Evolutionary conservation across 1,139 yeast species (phyloP).

Genomic region (Saccharomycopsis crataegensis): DNA sequence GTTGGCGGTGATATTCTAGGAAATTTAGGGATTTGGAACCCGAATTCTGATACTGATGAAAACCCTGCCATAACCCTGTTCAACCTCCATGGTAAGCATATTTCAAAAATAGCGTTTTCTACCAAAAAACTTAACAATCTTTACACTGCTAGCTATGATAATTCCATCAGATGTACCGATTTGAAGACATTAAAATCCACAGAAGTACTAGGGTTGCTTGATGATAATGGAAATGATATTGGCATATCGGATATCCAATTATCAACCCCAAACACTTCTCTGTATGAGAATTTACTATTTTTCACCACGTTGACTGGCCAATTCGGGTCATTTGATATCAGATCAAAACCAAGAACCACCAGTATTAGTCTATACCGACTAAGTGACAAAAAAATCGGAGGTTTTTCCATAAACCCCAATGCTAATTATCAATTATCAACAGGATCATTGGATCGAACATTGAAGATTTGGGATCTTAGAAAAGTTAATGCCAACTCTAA

Average conservation of each 20-base stretch:
- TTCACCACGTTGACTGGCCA: slow-evolving; percentile 76
- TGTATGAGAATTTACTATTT: slow-evolving; percentile 50
- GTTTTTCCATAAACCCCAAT: slow-evolving; percentile 71
- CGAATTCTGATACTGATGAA: slow-evolving; percentile 40
- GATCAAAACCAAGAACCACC: slow-evolving; percentile 33
- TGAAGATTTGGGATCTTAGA: slow-evolving; percentile 83
- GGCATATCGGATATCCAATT: slow-evolving; percentile 41
- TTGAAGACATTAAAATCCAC: slow-evolving; percentile 49
- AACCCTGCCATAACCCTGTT: slow-evolving; percentile 55
- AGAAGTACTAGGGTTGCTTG: slow-evolving; percentile 49
- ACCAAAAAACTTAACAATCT: slow-evolving; percentile 45
- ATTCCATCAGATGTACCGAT: slow-evolving; percentile 70
- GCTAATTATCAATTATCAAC: slow-evolving; percentile 60
- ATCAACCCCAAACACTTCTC: slow-evolving; percentile 25
- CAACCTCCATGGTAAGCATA: slow-evolving; percentile 69
- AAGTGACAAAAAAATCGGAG: slow-evolving; percentile 88
- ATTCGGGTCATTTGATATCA: slow-evolving; percentile 60
- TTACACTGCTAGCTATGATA: slow-evolving; percentile 77
- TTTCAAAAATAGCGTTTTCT: slow-evolving; percentile 56
- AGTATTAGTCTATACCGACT: slow-evolving; percentile 41
- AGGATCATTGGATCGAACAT: slow-evolving; percentile 77
- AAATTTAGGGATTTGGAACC: slow-evolving; percentile 84
- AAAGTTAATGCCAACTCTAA: slow-evolving; percentile 36
- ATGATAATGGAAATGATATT: slow-evolving; percentile 41
- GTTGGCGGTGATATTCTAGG: slow-evolving; percentile 88